These are phyloP conservation scores for Aureobasidium sp. DNA, from an alignment of 2,329 filamentous ascomycete genomes.

Conservation along the genomic window DNA sequence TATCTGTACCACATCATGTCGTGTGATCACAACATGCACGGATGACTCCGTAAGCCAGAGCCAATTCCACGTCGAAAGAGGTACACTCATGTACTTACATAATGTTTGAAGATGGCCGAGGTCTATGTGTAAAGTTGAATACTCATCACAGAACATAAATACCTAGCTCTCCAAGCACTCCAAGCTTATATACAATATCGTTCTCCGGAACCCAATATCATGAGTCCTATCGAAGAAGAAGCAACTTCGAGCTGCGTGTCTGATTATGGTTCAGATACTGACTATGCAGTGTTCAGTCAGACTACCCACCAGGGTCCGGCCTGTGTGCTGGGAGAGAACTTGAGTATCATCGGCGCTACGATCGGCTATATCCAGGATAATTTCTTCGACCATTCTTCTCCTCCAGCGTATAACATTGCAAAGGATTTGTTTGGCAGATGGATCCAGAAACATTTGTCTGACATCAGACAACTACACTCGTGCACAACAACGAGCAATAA, in stretches of 20 bases:
- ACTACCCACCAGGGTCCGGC: neutral
- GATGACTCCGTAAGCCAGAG: no score
- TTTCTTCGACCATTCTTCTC: neutral
- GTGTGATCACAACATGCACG: no score
- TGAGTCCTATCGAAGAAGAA: neutral
- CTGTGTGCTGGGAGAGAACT: neutral
- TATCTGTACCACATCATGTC: no score
- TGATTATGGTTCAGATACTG: constrained; percentile 2
- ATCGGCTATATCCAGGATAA: neutral
- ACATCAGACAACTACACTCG: neutral
- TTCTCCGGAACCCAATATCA: neutral
- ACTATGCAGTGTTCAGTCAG: neutral
- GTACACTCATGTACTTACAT: no score
- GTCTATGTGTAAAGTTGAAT: no score
- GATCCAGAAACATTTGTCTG: neutral
- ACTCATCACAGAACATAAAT: no score
- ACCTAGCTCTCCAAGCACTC: neutral
- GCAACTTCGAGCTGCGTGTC: neutral
- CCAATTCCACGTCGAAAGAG: no score
- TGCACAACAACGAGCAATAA: neutral
- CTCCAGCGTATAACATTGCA: neutral
- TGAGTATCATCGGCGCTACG: neutral
- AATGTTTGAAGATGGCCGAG: no score
- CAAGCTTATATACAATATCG: neutral
- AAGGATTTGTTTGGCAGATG: neutral